Conservation (phyloP, 1,139 yeast genomes). For the Blastobotrys malaysiensis region DNA sequence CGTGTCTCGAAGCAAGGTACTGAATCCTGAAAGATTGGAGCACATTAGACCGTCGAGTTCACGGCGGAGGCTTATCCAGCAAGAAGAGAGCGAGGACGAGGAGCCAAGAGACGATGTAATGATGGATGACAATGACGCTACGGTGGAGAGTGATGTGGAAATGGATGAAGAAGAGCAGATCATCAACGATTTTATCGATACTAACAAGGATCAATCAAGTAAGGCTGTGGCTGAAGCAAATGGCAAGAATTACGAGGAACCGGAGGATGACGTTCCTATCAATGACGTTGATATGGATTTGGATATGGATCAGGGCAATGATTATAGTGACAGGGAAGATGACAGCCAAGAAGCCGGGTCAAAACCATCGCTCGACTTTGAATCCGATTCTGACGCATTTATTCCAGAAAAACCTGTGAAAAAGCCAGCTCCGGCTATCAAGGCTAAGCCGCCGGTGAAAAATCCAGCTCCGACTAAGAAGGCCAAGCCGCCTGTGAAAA, state of each 20-base stretch:
- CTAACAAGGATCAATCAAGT: background rate
- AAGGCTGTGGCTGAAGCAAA: background rate
- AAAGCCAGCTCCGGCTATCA: too few relatives aligned
- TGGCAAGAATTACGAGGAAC: slow-evolving; percentile 8
- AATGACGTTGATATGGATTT: background rate
- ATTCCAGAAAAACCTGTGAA: background rate
- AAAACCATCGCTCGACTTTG: background rate
- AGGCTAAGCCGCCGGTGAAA: background rate
- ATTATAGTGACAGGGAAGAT: background rate
- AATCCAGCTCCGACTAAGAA: background rate
- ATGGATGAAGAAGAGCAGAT: slow-evolving; percentile 1
- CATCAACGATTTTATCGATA: background rate
- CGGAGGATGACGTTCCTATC: slow-evolving; percentile 10
- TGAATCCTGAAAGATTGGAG: background rate
- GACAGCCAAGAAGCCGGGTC: background rate
- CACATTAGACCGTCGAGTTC: background rate
- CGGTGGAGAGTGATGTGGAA: background rate
- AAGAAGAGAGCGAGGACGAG: slow-evolving; percentile 12
- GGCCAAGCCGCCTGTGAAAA: background rate
- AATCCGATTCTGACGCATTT: background rate
- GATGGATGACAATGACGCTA: slow-evolving; percentile 15
- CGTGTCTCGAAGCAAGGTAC: background rate
- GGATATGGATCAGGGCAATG: background rate
- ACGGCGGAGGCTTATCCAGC: background rate
- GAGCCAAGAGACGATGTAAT: slow-evolving; percentile 1